A percentile compares a stretch with the other conserved stretches of the same genome.
Evolutionary conservation across 805 yeast species (phyloP).

Genomic region (Sporopachydermia quercuum): DNA sequence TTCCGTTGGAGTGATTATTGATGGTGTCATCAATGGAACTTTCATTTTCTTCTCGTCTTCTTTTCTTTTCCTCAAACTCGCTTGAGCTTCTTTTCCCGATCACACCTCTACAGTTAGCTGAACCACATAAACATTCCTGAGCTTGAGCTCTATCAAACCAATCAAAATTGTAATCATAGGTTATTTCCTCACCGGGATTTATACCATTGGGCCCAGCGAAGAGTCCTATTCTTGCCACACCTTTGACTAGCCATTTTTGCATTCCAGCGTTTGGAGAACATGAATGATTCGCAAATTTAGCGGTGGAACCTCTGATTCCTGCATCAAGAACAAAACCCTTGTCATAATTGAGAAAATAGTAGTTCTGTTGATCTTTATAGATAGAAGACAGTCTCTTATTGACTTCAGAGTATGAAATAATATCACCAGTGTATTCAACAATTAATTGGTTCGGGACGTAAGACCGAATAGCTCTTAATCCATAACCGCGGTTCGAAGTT

Average conservation of each 20-base stretch:
- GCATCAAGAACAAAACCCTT: constrained; percentile 30
- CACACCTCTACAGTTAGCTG: constrained; percentile 25
- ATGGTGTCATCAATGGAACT: too few relatives aligned
- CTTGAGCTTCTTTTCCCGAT: constrained; percentile 16
- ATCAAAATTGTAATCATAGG: constrained; percentile 34
- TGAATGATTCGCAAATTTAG: constrained; percentile 36
- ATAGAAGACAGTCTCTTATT: constrained; percentile 20
- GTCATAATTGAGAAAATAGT: constrained; percentile 28
- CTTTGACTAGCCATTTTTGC: constrained; percentile 33
- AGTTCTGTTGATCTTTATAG: constrained; percentile 20
- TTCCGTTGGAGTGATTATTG: too few relatives aligned
- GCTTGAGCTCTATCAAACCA: constrained; percentile 28
- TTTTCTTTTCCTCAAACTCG: background rate
- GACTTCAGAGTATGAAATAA: constrained; percentile 25
- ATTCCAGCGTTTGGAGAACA: constrained; percentile 32
- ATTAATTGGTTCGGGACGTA: constrained; percentile 26
- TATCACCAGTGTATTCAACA: constrained; percentile 35
- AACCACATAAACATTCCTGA: constrained; percentile 30
- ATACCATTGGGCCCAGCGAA: constrained; percentile 27
- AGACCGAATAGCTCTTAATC: constrained; percentile 23
- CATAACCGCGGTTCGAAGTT: constrained; percentile 27
- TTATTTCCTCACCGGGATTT: constrained; percentile 26
- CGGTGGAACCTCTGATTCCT: constrained; percentile 30
- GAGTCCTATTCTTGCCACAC: constrained; percentile 29
- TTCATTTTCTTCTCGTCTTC: too few relatives aligned